These are phyloP conservation scores for Leccinum griseonigrum DNA, from an alignment of 1,284 basidiomycete species.

Conservation along the genomic window DNA sequence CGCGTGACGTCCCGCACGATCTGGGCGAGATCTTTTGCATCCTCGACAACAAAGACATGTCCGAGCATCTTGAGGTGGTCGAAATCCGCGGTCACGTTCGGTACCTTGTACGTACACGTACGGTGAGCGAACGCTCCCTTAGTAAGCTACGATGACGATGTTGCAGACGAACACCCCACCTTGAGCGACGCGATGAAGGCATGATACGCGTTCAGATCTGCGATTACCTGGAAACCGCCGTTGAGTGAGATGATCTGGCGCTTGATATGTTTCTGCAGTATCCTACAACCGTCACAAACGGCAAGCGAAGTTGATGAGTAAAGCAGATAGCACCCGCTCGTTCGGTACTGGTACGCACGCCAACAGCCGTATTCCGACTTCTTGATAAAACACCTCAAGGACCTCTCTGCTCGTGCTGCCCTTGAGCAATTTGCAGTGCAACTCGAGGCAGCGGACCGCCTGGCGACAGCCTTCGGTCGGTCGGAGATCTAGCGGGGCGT, in stretches of 20 bases:
- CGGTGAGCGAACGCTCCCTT: background rate
- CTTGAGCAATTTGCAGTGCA: constrained; percentile 87
- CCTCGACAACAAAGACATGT: constrained; percentile 90
- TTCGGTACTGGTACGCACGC: constrained; percentile 48
- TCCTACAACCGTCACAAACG: constrained; percentile 44
- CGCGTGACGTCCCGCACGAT: constrained; percentile 93
- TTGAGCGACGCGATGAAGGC: constrained; percentile 83
- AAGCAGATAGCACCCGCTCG: background rate
- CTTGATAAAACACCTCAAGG: constrained; percentile 96
- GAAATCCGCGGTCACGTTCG: constrained; percentile 80
- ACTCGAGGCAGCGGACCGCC: constrained; percentile 82
- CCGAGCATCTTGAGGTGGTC: constrained; percentile 95
- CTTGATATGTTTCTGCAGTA: constrained; percentile 96
- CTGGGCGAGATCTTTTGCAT: constrained; percentile 91
- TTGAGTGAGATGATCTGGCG: constrained; percentile 91
- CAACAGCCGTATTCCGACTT: constrained; percentile 91
- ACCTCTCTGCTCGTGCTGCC: constrained; percentile 96
- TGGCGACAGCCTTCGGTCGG: constrained; percentile 86
- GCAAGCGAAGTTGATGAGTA: background rate
- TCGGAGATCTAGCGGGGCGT: constrained; percentile 70
- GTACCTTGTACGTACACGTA: constrained; percentile 39
- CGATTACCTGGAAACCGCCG: constrained; percentile 95
- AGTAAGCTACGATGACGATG: background rate
- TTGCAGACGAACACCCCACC: constrained; percentile 34
- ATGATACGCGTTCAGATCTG: constrained; percentile 93